Evolutionary conservation across 2,329 filamentous ascomycete genomes (phyloP), one percentile per base, ranked within the genome.

Genomic region (Bipolaris victoriae): DNA sequence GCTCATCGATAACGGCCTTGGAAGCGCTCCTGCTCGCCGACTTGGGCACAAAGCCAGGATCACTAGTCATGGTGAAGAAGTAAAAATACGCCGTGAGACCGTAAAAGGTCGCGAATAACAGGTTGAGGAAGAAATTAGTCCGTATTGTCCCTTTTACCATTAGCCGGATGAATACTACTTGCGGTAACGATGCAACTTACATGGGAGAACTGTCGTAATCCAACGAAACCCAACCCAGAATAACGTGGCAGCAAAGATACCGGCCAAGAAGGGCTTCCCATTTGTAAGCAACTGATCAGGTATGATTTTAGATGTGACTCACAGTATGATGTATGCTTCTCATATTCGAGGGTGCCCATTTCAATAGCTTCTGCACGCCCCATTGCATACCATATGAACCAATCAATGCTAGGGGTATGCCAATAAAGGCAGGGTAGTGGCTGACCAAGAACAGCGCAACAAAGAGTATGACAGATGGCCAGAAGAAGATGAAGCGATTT

Each of bases 1-100:
- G 84, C 65, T 97, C 91, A 63, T 96, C 90, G 66, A 99, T 96
- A 56, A 90, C 88, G 39, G 88, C 88, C 76, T 94, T 92, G 76
- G 97, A 94, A 74, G 96, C 90, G 24, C 91, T 92, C 54, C 96
- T 89, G 64, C 93, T 94, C 55, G 89, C 89, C 69, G 93, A 85
- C 76, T 96, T 97, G 36, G 95, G 94, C 26, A 99, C 90, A 71
- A 90, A 97, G 15, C 95, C 95, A 0, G 95, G 95, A 73, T 99
- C 94, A 67, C 89, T 88, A 49, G 87, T 80, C 92, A 98, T 97
- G 65, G 90, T 88, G 50, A 88, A 86, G 62, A 88, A 83, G 75
- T 97, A 99, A 76, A 98, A 99, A 76, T 95, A 98, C 11, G 84
- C 77, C 9, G 88, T 94, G 6, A 93, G 77, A 43, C 81, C 77